Conservation (phyloP, 108 stramenopile species). For the Cyclotella baltica region DNA sequence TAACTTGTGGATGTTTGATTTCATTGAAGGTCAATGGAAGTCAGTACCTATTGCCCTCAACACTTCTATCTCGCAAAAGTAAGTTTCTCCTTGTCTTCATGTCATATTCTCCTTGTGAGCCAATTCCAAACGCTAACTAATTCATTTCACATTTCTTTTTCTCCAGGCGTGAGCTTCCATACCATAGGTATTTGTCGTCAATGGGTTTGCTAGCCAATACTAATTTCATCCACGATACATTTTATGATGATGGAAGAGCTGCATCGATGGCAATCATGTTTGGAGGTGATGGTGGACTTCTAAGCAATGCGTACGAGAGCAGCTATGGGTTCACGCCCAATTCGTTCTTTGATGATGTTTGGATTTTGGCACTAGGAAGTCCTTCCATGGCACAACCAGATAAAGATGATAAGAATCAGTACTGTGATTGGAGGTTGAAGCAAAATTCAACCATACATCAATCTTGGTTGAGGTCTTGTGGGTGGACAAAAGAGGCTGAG, state of each 20-base stretch:
- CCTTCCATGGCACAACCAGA: constrained; percentile 12
- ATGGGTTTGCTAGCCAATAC: constrained; percentile 19
- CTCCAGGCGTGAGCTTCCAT: constrained; percentile 10
- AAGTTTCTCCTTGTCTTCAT: neutral
- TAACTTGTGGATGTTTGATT: constrained; percentile 27
- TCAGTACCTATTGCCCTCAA: constrained; percentile 14
- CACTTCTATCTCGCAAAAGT: neutral
- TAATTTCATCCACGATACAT: constrained; percentile 20
- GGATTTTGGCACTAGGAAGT: constrained; percentile 28
- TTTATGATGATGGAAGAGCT: constrained; percentile 16
- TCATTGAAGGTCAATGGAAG: constrained; percentile 30
- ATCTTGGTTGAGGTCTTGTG: constrained; percentile 36
- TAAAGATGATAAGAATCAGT: constrained; percentile 10
- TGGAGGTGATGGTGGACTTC: constrained; percentile 39
- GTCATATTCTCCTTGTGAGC: neutral
- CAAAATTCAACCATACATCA: constrained; percentile 10
- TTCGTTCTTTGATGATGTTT: constrained; percentile 46
- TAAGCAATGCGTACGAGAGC: constrained; percentile 25
- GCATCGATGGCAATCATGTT: constrained; percentile 32
- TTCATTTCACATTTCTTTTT: constrained; percentile 6
- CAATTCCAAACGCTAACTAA: neutral
- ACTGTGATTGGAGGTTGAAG: constrained; percentile 23
- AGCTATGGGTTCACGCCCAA: constrained; percentile 36
- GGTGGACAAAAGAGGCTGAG: constrained; percentile 4
- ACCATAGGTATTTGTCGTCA: constrained; percentile 24